phyloP scores from a whole-genome alignment of 257 asterid species.

The Forsythia viridissima region DNA sequence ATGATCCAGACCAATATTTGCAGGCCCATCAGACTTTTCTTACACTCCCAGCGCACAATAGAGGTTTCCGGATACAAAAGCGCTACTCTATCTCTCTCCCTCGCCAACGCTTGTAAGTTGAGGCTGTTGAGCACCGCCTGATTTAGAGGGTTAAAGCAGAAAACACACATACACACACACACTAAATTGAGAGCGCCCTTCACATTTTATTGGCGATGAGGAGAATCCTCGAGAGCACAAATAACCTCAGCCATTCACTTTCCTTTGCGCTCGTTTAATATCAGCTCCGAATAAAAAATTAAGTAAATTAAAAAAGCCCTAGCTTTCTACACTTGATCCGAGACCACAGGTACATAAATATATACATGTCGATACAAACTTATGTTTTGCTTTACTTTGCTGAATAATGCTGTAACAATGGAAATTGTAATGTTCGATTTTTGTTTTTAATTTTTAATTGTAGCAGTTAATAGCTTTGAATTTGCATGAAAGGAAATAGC shows the following conservation, averaged over 20 bases:
- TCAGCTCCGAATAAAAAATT: slow-evolving; percentile 23
- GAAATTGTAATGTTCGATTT: slow-evolving; percentile 1
- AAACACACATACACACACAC: slow-evolving; percentile 27
- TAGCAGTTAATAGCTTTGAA: slow-evolving; percentile 13
- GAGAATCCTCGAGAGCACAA: slow-evolving; percentile 38
- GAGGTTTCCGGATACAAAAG: slow-evolving; percentile 23
- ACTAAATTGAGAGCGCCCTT: slow-evolving; percentile 39
- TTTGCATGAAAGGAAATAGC: slow-evolving; percentile 20
- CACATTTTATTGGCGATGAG: slow-evolving; percentile 42
- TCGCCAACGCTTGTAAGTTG: slow-evolving; percentile 16
- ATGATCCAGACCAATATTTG: neutral
- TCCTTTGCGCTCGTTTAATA: slow-evolving; percentile 18
- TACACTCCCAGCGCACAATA: slow-evolving; percentile 24
- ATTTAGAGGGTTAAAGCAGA: slow-evolving; percentile 38
- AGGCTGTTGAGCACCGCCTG: slow-evolving; percentile 5
- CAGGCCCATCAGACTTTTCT: neutral
- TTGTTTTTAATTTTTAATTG: neutral
- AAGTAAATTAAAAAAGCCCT: slow-evolving; percentile 24
- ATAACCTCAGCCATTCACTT: slow-evolving; percentile 37
- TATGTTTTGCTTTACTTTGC: slow-evolving; percentile 10
- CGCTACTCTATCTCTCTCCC: slow-evolving; percentile 10
- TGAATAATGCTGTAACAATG: slow-evolving; percentile 16
- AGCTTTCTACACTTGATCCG: slow-evolving; percentile 35
- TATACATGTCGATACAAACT: slow-evolving; percentile 2
- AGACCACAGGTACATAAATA: slow-evolving; percentile 23